phyloP scores from a whole-genome alignment of 768 basidiomycete species.

The Lentinula edodes region DNA sequence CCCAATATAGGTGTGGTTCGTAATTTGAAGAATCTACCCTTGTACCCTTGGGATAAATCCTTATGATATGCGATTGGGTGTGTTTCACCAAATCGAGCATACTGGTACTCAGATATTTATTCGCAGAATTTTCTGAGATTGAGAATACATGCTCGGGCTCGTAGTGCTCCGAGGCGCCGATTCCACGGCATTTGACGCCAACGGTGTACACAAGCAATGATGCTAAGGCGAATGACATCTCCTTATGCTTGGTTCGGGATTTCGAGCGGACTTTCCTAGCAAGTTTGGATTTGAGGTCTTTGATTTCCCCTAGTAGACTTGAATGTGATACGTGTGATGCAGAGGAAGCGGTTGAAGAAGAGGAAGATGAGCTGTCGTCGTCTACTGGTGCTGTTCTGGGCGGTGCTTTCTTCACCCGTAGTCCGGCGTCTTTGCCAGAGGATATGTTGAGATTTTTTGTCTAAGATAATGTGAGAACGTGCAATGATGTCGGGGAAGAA shows the following conservation, averaged over 20 bases:
- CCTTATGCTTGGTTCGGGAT: conserved; percentile 13
- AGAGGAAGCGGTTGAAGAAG: conserved; percentile 1
- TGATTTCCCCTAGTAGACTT: background rate
- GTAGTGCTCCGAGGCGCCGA: conserved; percentile 83
- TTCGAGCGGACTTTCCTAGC: conserved; percentile 6
- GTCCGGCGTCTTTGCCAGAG: background rate
- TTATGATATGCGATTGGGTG: conserved; percentile 72
- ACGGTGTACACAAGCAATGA: conserved; percentile 88
- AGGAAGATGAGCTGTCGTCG: background rate
- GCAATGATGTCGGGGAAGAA: conserved; percentile 5
- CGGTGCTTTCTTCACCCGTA: background rate
- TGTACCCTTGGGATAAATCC: conserved; percentile 83
- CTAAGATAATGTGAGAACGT: conserved; percentile 23
- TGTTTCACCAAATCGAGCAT: conserved; percentile 80
- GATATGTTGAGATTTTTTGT: conserved; percentile 68
- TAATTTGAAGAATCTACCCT: conserved; percentile 84
- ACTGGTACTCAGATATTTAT: conserved; percentile 61
- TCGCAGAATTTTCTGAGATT: conserved; percentile 78
- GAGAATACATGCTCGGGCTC: conserved; percentile 89
- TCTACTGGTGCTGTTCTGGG: background rate
- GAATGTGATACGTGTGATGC: background rate
- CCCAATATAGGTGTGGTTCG: conserved; percentile 87
- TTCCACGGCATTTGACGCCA: conserved; percentile 90
- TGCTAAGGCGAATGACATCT: conserved; percentile 70
- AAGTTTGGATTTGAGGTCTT: conserved; percentile 4